A percentile compares a stretch with the other conserved stretches of the same genome.
Conservation (phyloP, 2,329 filamentous ascomycete genomes). For the Cercospora zeina region DNA sequence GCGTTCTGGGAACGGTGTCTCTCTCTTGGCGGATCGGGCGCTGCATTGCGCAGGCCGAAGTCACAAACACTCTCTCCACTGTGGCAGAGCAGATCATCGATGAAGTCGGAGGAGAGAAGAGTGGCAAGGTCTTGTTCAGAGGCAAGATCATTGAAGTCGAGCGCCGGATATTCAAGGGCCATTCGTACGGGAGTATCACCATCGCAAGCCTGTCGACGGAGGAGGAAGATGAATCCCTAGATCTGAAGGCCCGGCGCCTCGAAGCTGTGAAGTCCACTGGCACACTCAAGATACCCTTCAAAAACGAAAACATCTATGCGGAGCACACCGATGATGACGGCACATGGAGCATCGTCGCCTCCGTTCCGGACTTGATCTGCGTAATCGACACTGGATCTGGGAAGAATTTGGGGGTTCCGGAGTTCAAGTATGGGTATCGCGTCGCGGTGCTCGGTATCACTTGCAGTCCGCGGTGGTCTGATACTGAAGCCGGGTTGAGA, state of each 20-base stretch:
- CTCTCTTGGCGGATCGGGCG: constrained; percentile 58
- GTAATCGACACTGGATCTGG: constrained; percentile 53
- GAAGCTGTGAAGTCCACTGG: constrained; percentile 46
- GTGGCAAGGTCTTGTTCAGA: constrained; percentile 60
- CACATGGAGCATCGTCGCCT: constrained; percentile 48
- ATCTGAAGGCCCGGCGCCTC: constrained; percentile 26
- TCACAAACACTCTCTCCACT: constrained; percentile 53
- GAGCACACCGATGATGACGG: constrained; percentile 41
- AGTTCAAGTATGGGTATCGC: constrained; percentile 56
- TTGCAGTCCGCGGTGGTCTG: constrained; percentile 57
- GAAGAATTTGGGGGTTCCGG: constrained; percentile 54
- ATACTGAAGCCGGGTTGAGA: constrained; percentile 51
- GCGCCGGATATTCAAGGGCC: constrained; percentile 57
- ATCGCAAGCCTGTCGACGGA: constrained; percentile 41
- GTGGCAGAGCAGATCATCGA: constrained; percentile 61
- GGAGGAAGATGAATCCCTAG: constrained; percentile 42
- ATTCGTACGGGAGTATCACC: constrained; percentile 61
- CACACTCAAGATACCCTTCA: constrained; percentile 66
- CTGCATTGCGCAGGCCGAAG: constrained; percentile 56
- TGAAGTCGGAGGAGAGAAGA: constrained; percentile 56
- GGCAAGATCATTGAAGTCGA: constrained; percentile 65
- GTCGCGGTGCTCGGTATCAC: constrained; percentile 58
- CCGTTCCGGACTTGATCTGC: constrained; percentile 54
- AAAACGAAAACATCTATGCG: constrained; percentile 72
- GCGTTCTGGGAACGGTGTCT: constrained; percentile 47